A percentile compares a stretch with the other conserved stretches of the same genome.
Evolutionary conservation across 2,329 filamentous ascomycete species (phyloP).

Genomic region (Apiospora malaysiana): DNA sequence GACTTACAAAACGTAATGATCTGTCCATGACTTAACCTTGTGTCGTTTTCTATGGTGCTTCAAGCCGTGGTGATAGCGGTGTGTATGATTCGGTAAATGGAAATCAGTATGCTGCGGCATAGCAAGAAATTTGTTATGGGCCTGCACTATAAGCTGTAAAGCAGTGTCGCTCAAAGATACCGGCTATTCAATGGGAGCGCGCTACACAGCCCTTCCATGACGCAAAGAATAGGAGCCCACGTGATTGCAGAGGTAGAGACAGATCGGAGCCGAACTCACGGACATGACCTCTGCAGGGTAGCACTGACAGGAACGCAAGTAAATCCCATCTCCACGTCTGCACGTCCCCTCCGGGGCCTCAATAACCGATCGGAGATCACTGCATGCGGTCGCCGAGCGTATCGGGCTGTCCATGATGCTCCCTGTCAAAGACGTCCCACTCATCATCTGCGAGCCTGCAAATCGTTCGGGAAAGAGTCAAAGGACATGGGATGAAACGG

Average conservation of each 20-base stretch:
- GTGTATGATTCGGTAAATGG: too few relatives aligned
- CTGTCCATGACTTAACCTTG: background rate
- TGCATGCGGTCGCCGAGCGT: background rate
- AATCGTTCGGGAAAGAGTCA: background rate
- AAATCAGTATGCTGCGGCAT: background rate
- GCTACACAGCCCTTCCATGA: background rate
- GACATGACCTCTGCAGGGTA: background rate
- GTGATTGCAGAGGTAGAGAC: background rate
- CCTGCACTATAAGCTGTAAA: background rate
- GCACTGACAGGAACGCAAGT: background rate
- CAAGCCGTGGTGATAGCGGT: background rate
- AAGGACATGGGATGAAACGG: constrained; percentile 4
- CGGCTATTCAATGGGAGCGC: background rate
- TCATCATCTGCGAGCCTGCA: background rate
- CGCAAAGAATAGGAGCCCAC: background rate
- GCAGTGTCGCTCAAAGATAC: too few relatives aligned
- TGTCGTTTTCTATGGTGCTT: background rate
- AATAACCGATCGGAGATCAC: constrained; percentile 17
- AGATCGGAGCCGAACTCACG: background rate
- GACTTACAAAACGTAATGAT: background rate
- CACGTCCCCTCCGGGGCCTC: background rate
- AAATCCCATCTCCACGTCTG: background rate
- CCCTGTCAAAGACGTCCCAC: background rate
- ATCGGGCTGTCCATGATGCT: background rate
- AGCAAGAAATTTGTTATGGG: background rate